A percentile compares a stretch with the other conserved stretches of the same genome.
Conservation (phyloP, 306 rosid genomes). For the Lagenaria siceraria region DNA sequence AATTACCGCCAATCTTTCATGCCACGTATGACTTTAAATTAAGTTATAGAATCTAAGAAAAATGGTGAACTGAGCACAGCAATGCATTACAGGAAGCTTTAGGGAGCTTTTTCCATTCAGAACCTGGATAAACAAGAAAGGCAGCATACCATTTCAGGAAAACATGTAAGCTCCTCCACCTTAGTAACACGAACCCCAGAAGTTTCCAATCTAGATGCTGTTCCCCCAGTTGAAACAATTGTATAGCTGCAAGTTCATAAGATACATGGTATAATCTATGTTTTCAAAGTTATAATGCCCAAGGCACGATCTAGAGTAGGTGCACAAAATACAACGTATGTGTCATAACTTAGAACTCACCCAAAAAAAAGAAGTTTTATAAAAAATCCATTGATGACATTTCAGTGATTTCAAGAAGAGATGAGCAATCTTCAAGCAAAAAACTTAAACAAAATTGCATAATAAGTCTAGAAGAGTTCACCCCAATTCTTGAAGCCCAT, state of each 20-base stretch:
- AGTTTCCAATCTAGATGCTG: constrained; percentile 68
- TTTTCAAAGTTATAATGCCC: background rate
- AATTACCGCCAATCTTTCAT: background rate
- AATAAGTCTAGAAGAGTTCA: constrained; percentile 18
- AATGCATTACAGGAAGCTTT: background rate
- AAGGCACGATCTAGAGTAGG: background rate
- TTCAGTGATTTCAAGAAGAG: background rate
- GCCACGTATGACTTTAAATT: background rate
- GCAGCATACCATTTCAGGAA: constrained; percentile 81
- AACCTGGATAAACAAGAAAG: background rate
- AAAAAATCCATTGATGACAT: background rate
- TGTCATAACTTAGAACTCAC: background rate
- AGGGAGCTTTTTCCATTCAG: background rate
- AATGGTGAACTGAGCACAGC: background rate
- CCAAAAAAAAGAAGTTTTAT: background rate
- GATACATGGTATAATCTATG: background rate
- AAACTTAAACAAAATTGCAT: background rate
- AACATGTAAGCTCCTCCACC: constrained; percentile 75
- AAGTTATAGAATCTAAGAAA: background rate
- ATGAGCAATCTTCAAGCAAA: background rate
- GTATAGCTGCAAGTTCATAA: constrained; percentile 34
- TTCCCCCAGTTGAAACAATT: constrained; percentile 96
- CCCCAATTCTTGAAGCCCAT: constrained; percentile 78
- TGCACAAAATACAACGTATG: background rate
- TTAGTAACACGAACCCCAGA: constrained; percentile 75